Base-by-base conservation (phyloP, 2,329 filamentous ascomycete species). In the Phyllosticta citrichinensis region DNA sequence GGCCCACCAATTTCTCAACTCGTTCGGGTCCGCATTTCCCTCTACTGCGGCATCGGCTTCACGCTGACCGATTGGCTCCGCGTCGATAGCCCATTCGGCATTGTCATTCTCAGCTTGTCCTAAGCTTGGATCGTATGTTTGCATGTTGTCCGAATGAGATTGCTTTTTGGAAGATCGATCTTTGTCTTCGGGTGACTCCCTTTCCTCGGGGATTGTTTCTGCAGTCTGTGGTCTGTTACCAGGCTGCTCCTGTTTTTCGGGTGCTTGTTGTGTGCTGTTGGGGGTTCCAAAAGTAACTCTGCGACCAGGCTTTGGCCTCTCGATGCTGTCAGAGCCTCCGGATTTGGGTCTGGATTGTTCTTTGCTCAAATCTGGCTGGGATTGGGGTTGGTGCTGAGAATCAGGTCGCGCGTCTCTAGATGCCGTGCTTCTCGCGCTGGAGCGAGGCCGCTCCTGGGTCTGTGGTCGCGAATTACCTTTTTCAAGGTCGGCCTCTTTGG, bases 1-100 rank as follows among this genome's bases (percentile, higher is more conserved):
- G 2, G 59, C 59, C 59, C 59, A 61, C 50, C 55, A 55, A 50
- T 61, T 61, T 20, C 59, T 53, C 50, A 61, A 12, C 30, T 61
- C 55, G 11, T 61, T 33, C 3, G 59, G 59, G 19, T 61, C 50
- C 12, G 10, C 24, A 30, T 50, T 50, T 5, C 54, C 59, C 5
- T 47, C 54, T 8, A 57, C 55, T 20, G 50, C 55, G 11, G 25
- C 25, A 4, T 61, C 50, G 10, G 35, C 19, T 24, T 57, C 59
- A 3, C n/a, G 9, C 30, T 57, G 55, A 5, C 59, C 55, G 8
- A 61, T 35, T 6, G 59, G 59, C 17, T 61, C 59, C 2, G 54
- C 50, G 10, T 61, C 59, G 12, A 61, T 57, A 20, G 59, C 59
- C 59, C 59, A 61, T 2, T 57, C 35, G 11, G 59, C 47, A 17